Conservation (phyloP, 1,284 basidiomycete genomes). For the Malassezia dermatis region DNA sequence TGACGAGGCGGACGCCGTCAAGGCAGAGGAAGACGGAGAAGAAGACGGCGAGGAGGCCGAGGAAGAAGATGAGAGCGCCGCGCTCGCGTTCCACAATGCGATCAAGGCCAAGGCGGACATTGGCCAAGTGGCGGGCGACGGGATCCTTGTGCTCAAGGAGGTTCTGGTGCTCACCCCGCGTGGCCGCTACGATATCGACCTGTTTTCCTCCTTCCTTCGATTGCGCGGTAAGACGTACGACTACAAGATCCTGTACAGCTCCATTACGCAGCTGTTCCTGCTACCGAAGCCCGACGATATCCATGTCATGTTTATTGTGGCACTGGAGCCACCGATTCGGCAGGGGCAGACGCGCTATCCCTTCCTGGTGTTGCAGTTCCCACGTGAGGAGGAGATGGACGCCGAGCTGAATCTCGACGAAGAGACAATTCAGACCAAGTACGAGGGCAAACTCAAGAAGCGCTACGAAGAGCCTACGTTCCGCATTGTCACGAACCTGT, state of each 20-base stretch:
- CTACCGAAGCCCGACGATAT: slow-evolving; percentile 87
- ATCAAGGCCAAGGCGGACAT: slow-evolving; percentile 96
- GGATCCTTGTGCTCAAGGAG: slow-evolving; percentile 90
- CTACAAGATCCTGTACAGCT: slow-evolving; percentile 89
- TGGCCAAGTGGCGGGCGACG: slow-evolving; percentile 79
- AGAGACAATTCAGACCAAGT: slow-evolving; percentile 50
- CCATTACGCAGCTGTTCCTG: slow-evolving; percentile 81
- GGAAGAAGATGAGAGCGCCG: slow-evolving; percentile 61
- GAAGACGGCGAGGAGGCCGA: slow-evolving; percentile 52
- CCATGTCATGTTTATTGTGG: slow-evolving; percentile 71
- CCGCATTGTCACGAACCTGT: slow-evolving; percentile 87
- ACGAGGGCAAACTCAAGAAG: slow-evolving; percentile 72
- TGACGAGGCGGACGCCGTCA: neutral
- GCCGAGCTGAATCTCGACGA: slow-evolving; percentile 88
- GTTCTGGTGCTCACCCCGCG: slow-evolving; percentile 87
- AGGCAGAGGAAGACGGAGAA: slow-evolving; percentile 50
- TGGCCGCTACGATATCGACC: slow-evolving; percentile 93
- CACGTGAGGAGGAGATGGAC: slow-evolving; percentile 89
- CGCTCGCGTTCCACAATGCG: slow-evolving; percentile 88
- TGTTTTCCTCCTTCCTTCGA: slow-evolving; percentile 87
- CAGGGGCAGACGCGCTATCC: slow-evolving; percentile 98
- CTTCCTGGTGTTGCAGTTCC: slow-evolving; percentile 95
- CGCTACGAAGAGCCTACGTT: slow-evolving; percentile 86
- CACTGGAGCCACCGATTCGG: slow-evolving; percentile 68
- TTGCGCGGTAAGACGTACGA: slow-evolving; percentile 96